A percentile compares a stretch with the other conserved stretches of the same genome.
Evolutionary conservation across 306 rosid genomes (phyloP).

Genomic region (Oxytropis ochrocephala): DNA sequence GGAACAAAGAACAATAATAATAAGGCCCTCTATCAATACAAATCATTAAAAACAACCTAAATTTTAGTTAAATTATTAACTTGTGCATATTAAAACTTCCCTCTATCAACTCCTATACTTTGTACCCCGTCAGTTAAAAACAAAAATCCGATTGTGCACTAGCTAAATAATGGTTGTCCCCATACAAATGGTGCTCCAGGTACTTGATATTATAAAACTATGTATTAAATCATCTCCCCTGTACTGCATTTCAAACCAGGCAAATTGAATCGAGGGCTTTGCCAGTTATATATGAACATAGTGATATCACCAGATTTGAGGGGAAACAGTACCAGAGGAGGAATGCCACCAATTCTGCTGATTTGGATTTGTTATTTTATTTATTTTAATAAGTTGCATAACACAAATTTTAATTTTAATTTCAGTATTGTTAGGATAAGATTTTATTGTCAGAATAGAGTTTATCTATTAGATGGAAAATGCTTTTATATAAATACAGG

Average conservation of each 20-base stretch:
- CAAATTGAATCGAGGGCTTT: background rate
- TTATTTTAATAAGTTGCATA: no score
- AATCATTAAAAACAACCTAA: background rate
- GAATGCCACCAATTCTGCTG: no score
- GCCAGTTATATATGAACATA: background rate
- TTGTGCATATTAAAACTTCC: background rate
- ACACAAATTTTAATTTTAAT: no score
- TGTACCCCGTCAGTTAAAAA: background rate
- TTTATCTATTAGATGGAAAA: background rate
- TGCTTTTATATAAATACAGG: conserved; percentile 1
- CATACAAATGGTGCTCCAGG: background rate
- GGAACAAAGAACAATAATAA: background rate
- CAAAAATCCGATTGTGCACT: background rate
- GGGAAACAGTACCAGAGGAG: no score
- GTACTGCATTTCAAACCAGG: conserved; percentile 13
- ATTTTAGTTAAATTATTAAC: background rate
- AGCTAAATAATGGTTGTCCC: conserved; percentile 1
- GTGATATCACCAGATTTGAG: no score
- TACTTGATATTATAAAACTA: background rate
- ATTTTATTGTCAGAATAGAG: no score
- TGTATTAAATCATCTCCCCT: conserved; percentile 13
- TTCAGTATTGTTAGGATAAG: no score
- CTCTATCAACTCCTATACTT: background rate
- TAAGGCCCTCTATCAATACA: background rate
- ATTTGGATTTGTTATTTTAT: no score